These are phyloP conservation scores for Cyclotella choctawhatcheeana DNA, from an alignment of 108 stramenopile genomes.

Conservation along the genomic window DNA sequence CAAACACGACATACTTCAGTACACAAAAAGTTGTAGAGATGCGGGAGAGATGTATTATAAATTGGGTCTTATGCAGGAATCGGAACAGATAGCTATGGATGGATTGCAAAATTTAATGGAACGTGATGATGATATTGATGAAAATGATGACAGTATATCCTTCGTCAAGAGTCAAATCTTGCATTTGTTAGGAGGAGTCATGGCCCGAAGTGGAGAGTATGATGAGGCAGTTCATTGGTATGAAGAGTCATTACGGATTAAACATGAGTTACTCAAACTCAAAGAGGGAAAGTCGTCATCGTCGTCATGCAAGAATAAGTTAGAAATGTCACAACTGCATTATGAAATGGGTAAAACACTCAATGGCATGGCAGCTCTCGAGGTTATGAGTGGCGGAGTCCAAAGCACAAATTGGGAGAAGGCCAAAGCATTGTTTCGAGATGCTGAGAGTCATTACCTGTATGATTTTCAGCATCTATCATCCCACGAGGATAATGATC, in stretches of 20 bases:
- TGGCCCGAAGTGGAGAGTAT: slow-evolving; percentile 46
- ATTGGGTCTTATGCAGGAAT: slow-evolving; percentile 39
- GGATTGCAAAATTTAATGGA: slow-evolving; percentile 20
- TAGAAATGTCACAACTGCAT: background rate
- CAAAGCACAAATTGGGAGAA: slow-evolving; percentile 27
- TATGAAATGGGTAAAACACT: slow-evolving; percentile 40
- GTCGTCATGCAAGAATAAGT: no score
- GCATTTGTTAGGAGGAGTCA: slow-evolving; percentile 38
- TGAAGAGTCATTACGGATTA: slow-evolving; percentile 32
- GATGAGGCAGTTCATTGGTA: slow-evolving; percentile 45
- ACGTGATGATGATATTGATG: background rate
- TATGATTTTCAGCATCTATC: slow-evolving; percentile 11
- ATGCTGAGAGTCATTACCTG: slow-evolving; percentile 41
- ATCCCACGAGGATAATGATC: background rate
- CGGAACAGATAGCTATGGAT: slow-evolving; percentile 29
- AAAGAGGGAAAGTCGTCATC: no score
- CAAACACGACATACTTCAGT: background rate
- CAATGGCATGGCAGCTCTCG: slow-evolving; percentile 45
- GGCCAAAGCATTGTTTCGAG: slow-evolving; percentile 34
- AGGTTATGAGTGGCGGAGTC: slow-evolving; percentile 33
- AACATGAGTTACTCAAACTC: slow-evolving; percentile 18
- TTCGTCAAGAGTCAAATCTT: slow-evolving; percentile 22
- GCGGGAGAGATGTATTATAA: slow-evolving; percentile 41
- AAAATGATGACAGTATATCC: background rate
- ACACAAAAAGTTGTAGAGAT: slow-evolving; percentile 28